Evolutionary conservation across 2,329 filamentous ascomycete species (phyloP).

Genomic region (Aphanocladium album): DNA sequence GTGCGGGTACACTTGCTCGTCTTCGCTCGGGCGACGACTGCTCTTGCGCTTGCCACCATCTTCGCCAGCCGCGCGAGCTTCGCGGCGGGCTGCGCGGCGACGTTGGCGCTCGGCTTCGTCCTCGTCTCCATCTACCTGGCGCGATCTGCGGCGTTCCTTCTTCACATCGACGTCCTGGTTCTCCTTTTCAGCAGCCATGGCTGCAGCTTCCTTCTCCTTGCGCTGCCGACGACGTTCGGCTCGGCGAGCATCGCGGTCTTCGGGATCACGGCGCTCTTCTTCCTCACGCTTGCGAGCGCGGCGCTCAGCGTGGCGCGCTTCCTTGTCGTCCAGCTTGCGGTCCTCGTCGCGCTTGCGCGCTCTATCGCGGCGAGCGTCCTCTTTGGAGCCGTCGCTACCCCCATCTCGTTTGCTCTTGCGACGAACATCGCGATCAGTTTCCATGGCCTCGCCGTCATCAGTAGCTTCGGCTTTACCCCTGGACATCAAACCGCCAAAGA

Average conservation of each 20-base stretch:
- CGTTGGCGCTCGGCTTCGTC: slow-evolving; percentile 52
- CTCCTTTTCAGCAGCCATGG: slow-evolving; percentile 36
- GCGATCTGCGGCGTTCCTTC: slow-evolving; percentile 46
- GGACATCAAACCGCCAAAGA: slow-evolving; percentile 57
- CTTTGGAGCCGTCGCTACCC: slow-evolving; percentile 49
- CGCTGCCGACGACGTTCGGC: slow-evolving; percentile 46
- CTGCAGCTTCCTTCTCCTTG: slow-evolving; percentile 43
- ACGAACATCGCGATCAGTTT: slow-evolving; percentile 56
- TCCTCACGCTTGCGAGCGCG: slow-evolving; percentile 46
- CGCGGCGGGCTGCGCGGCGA: slow-evolving; percentile 48
- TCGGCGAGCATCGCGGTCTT: slow-evolving; percentile 45
- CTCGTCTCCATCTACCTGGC: slow-evolving; percentile 35
- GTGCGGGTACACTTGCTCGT: slow-evolving; percentile 42
- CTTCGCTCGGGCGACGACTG: slow-evolving; percentile 38
- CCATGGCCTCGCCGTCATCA: slow-evolving; percentile 43
- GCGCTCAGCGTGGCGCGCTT: slow-evolving; percentile 52
- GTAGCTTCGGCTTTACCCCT: slow-evolving; percentile 44
- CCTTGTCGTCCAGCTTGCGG: slow-evolving; percentile 46
- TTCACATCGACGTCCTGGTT: slow-evolving; percentile 43
- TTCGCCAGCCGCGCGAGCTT: slow-evolving; percentile 36
- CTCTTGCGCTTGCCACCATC: slow-evolving; percentile 29
- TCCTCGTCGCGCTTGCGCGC: slow-evolving; percentile 17
- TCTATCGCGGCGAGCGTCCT: slow-evolving; percentile 37
- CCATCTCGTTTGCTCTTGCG: slow-evolving; percentile 55
- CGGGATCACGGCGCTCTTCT: slow-evolving; percentile 42